Evolutionary conservation across 768 basidiomycete species (phyloP), one percentile per base, ranked within the genome.

Genomic region (Auricularia auricula-judae): DNA sequence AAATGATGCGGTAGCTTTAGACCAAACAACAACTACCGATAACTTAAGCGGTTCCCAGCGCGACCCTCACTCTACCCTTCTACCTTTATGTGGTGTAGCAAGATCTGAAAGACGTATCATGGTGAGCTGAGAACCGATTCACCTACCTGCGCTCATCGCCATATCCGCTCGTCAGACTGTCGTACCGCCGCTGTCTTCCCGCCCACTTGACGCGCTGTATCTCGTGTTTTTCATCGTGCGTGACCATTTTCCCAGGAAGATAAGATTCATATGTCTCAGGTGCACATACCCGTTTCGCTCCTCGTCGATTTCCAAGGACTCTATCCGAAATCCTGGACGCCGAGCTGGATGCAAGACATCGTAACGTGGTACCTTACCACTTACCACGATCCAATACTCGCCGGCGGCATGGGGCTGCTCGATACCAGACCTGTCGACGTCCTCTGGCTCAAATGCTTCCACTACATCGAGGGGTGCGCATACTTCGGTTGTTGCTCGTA

Each of bases 201-300:
- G 68, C 8, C 66, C 68, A 7, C 65, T 69, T 14, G 68, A 69
- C 54, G 36, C 67, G 34, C 36, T 74, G 1, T 76, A 73, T 68
- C 72, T 76, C 58, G 60, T 63, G 3, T 76, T 72, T 68, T 74
- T 71, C 47, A 60, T 72, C n/a, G 71, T 72, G 62, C 60, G 71
- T 67, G 16, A 29, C 29, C 29, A 29, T 29, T 29, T 29, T 29
- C 29, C 29, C 29, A 29, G 29, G 29, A 29, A 29, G 29, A 29
- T 29, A 29, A 29, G 29, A 11, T 11, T 44, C 5, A 18, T 29
- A 29, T 36, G 39, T 10, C 23, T 39, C 21, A 73, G 74, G 63
- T 74, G 8, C 76, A 76, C 62, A 72, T 76, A 36, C 73, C 75
- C 0, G 70, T 72, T 0, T 71, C 77, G 4, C 66, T 77, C 23